Evolutionary conservation across 2,329 filamentous ascomycete species (phyloP), one percentile per base, ranked within the genome.

Genomic region (Fusarium pseudonygamai): DNA sequence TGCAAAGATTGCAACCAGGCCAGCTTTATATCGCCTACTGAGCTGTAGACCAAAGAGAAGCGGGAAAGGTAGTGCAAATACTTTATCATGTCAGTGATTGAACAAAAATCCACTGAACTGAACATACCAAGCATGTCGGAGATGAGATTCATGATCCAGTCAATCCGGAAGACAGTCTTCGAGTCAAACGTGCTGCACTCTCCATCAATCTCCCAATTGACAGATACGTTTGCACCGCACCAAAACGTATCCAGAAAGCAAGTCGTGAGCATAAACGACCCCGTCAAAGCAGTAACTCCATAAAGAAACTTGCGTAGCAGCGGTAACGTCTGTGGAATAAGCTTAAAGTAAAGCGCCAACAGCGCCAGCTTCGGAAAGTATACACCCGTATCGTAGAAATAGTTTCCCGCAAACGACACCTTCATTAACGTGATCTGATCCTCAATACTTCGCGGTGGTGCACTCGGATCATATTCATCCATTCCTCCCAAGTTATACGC

Each of bases 311-410:
- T 78, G 5, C 78, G 75, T 14, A 80, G 45, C 4, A 34, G 13
- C 3, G 78, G 78, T 46, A 79, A 60, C 2, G 78, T 80, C 1
- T 52, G 61, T 1, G 78, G 78, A 9, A 80, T 73, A 5, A 80
- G 65, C 45, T 73, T 74, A 61, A 71, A 79, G 60, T 79, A 80
- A n/a, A 80, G 71, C 2, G 78, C 77, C 22, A 79, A 39, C 34
- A 80, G 26, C 1, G 78, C 78, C 40, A 80, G 16, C 43, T 80
- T 80, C 5, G 78, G 79, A 6, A 80, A 62, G 45, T 80, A 80
- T 14, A 80, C 64, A 9, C 78, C 78, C 6, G 78, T 79, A 30
- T 80, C 78, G 68, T 80, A 80, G 16, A 80, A 79, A 52, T 80
- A 80, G 64, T 80, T 80, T 10, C 78, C 78, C 7, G 78, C 77